phyloP scores from a whole-genome alignment of 2,329 filamentous ascomycete species.

The Bipolaris zeicola region DNA sequence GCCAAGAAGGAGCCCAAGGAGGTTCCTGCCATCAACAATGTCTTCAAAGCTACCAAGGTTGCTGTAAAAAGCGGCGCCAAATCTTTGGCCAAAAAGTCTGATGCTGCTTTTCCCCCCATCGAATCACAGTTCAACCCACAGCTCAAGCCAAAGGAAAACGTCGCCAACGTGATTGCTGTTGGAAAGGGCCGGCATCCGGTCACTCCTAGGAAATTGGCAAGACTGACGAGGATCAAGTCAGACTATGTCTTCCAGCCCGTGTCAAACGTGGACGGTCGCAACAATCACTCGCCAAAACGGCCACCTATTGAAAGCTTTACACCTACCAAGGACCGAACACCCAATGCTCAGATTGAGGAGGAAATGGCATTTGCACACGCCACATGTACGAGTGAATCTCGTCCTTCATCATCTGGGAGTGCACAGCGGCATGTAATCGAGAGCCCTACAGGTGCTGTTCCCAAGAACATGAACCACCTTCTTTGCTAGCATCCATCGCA shows the following conservation, averaged over 20 bases:
- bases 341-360: constrained; percentile 35
- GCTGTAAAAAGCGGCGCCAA: constrained; percentile 24
- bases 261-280: constrained; percentile 37
- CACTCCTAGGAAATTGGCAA: constrained; percentile 24
- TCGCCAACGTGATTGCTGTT: constrained; percentile 18
- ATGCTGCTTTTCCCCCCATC: constrained; percentile 7
- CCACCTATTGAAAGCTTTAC: constrained; percentile 40
- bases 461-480: constrained; percentile 29
- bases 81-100: constrained; percentile 11
- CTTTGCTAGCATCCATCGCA: constrained; percentile 28
- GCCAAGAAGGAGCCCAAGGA: constrained; percentile 34
- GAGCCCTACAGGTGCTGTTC: constrained; percentile 28
- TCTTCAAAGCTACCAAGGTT: constrained; percentile 40
- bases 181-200: constrained; percentile 19
- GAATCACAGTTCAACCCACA: constrained; percentile 18
- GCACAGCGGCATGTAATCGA: constrained; percentile 34
- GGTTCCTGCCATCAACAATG: constrained; percentile 30
- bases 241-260: constrained; percentile 33
- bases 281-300: constrained; percentile 39
- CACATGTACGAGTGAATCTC: constrained; percentile 27
- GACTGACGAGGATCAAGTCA: constrained; percentile 34
- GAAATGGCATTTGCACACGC: constrained; percentile 20
- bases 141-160: constrained; percentile 21
- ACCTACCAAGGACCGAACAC: constrained; percentile 35
- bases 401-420: constrained; percentile 30